Conservation (phyloP, 1,284 basidiomycete genomes). For the Flammula alnicola region DNA sequence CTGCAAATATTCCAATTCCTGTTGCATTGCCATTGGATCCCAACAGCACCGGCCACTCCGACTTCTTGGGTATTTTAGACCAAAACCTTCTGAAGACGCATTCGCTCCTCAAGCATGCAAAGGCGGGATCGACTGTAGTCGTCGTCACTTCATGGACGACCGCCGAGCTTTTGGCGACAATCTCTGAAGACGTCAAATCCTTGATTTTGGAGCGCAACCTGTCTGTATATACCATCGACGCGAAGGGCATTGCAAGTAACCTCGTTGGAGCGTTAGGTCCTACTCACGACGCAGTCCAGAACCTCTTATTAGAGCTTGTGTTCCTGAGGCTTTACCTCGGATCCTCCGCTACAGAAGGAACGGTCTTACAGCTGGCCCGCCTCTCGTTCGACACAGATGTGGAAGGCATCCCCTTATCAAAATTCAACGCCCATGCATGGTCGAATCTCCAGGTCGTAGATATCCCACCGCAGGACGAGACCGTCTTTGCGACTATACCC, state of each 20-base stretch:
- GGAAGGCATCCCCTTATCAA: conserved; percentile 47
- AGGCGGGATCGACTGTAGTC: conserved; percentile 60
- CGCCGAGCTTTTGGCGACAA: conserved; percentile 60
- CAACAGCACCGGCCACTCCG: conserved; percentile 50
- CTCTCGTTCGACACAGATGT: conserved; percentile 46
- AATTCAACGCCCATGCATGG: conserved; percentile 61
- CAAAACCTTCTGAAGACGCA: conserved; percentile 70
- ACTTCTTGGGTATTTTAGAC: conserved; percentile 77
- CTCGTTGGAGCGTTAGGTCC: conserved; percentile 38
- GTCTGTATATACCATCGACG: conserved; percentile 63
- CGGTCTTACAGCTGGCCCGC: conserved; percentile 56
- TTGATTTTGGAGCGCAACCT: conserved; percentile 54
- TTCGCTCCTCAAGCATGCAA: conserved; percentile 61
- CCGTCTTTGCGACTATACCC: conserved; percentile 27
- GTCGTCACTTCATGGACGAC: conserved; percentile 65
- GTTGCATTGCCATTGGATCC: conserved; percentile 54
- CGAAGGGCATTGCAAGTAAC: conserved; percentile 45
- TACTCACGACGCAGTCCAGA: conserved; percentile 49
- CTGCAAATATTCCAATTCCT: conserved; percentile 49
- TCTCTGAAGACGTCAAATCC: conserved; percentile 47
- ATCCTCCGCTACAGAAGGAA: conserved; percentile 53
- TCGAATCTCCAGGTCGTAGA: conserved; percentile 56
- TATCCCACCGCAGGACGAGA: conserved; percentile 30
- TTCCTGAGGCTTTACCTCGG: conserved; percentile 79
- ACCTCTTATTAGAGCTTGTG: conserved; percentile 61